Evolutionary conservation across 2,329 filamentous ascomycete genomes (phyloP).

Genomic region (Scedosporium minutisporum): DNA sequence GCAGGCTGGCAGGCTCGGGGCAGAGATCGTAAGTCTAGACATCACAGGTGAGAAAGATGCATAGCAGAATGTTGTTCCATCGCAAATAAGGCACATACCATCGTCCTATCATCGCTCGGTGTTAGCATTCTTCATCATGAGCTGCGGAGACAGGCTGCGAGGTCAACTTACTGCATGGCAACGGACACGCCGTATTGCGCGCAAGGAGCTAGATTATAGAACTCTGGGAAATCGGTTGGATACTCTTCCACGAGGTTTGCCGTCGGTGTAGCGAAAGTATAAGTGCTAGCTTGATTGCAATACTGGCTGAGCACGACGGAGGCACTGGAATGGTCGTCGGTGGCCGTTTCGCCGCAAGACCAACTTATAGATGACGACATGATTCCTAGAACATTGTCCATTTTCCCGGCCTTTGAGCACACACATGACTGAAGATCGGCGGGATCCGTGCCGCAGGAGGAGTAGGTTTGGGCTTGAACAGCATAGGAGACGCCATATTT

Average conservation of each 20-base stretch:
- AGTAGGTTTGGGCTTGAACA: conserved; percentile 31
- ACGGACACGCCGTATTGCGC: conserved; percentile 27
- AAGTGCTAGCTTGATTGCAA: conserved; percentile 31
- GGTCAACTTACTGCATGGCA: conserved; percentile 20
- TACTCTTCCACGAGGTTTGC: conserved; percentile 35
- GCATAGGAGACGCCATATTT: conserved; percentile 33
- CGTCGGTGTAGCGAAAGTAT: conserved; percentile 32
- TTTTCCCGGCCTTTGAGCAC: conserved; percentile 37
- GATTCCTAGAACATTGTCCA: conserved; percentile 24
- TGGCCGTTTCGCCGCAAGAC: conserved; percentile 35
- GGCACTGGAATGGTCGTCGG: conserved; percentile 38
- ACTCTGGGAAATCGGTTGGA: conserved; percentile 39
- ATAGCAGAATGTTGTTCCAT: neutral
- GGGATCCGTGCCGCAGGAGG: conserved; percentile 32
- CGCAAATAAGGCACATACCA: neutral
- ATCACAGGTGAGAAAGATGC: neutral
- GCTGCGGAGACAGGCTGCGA: too few relatives aligned
- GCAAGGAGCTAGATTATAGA: conserved; percentile 32
- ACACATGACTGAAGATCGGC: conserved; percentile 40
- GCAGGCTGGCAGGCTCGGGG: conserved; percentile 26
- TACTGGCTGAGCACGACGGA: conserved; percentile 35
- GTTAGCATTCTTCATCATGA: neutral
- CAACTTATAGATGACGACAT: conserved; percentile 30
- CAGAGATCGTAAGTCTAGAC: conserved; percentile 23
- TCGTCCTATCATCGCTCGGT: neutral